Base-by-base conservation (phyloP, 768 basidiomycete species). In the Russula griseocarnosa region DNA sequence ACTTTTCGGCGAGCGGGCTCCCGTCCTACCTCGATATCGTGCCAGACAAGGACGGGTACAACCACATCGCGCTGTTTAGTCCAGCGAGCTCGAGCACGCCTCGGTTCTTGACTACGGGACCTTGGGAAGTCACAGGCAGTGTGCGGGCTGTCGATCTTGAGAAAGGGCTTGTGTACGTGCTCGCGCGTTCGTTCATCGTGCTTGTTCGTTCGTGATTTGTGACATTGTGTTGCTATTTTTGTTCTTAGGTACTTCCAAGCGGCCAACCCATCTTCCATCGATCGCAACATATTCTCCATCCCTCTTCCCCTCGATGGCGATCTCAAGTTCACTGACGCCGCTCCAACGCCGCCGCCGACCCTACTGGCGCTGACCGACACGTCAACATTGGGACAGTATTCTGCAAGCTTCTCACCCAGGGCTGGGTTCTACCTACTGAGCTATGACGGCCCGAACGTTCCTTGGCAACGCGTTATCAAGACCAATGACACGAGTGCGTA, bases 41-140 rank as follows among this genome's bases (percentile, higher is more conserved):
- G 5, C 93, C 96, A 10, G 85, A 82, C 34, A 70, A 77, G 28
- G 85, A 90, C 5, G 97, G 97, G 0, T 98, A 81, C 78, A 88
- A 92, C 69, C 96, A 98, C 72, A 86, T 99, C 70, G 97, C 96
- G 0, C 81, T 94, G 36, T 99, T 95, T 79, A 87, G 83, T 67
- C 87, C 93, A 7, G 84, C 88, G 3, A 82, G 81, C 64, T 80
- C 87, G 20, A 75, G 78, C 32, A 83, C 79, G 1, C 94, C 95
- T 3, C 81, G 76, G 38, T 99, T 92, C 78, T 78, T 99, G 44
- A 98, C 96, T 1, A 79, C 80, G 2, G 96, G 96, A 1, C 72
- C 84, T 20, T 97, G 94, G 94, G 96, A 99, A 74, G 92, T 98
- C 6, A 86, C 86, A 3, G 82, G 80, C 13, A 81, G 82, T 9